Percentiles rank a stretch among this genome's conserved stretches.
Evolutionary conservation across 2,329 filamentous ascomycete genomes (phyloP).

Genomic region (Aureobasidium sp.): DNA sequence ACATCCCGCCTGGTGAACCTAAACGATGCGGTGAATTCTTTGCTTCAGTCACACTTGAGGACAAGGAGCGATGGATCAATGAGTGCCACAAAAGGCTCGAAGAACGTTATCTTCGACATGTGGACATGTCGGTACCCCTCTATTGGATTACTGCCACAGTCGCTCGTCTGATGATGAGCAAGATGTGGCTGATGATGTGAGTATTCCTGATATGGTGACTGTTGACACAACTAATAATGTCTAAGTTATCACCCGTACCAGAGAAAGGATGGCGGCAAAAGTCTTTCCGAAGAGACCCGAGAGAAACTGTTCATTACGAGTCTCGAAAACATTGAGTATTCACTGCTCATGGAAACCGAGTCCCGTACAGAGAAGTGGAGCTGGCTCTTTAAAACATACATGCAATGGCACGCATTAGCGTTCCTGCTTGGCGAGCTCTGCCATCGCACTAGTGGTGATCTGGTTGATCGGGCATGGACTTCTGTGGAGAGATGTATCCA

Average conservation of each 20-base stretch:
- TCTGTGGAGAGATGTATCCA: constrained; percentile 45
- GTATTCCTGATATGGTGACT: neutral
- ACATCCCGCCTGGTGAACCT: constrained; percentile 37
- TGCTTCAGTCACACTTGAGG: constrained; percentile 37
- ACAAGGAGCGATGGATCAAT: constrained; percentile 46
- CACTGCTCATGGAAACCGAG: constrained; percentile 58
- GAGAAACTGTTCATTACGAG: constrained; percentile 65
- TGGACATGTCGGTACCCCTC: constrained; percentile 51
- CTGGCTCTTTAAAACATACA: constrained; percentile 58
- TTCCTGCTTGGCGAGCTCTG: constrained; percentile 56
- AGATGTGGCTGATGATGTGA: constrained; percentile 64
- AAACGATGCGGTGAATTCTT: constrained; percentile 38
- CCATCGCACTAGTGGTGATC: constrained; percentile 48
- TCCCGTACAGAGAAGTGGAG: constrained; percentile 55
- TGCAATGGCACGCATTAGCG: constrained; percentile 59
- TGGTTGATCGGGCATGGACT: constrained; percentile 55
- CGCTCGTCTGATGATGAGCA: constrained; percentile 65
- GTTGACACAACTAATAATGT: neutral
- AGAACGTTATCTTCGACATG: constrained; percentile 43
- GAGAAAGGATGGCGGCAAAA: constrained; percentile 50
- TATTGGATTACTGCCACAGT: constrained; percentile 65
- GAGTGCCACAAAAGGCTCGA: constrained; percentile 43
- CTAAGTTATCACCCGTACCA: constrained; percentile 60
- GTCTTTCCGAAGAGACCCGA: constrained; percentile 55
- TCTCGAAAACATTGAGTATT: constrained; percentile 68